A percentile compares a stretch with the other conserved stretches of the same genome.
phyloP scores from a whole-genome alignment of 2,329 filamentous ascomycete species.

The Niveomyces coronatus region DNA sequence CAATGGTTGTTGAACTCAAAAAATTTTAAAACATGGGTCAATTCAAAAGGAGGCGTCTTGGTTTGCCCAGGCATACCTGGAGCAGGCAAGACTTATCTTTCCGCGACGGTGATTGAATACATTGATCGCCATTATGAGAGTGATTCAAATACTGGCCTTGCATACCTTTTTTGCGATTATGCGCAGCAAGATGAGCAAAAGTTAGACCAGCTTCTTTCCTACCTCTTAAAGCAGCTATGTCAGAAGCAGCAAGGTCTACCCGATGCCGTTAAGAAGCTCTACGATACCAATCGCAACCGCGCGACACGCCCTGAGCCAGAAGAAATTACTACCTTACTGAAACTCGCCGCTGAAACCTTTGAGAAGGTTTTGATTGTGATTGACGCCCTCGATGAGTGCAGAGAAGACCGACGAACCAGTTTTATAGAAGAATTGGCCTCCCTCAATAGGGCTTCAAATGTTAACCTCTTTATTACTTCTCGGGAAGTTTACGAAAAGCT shows the following conservation, averaged over 20 bases:
- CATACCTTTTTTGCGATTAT: neutral
- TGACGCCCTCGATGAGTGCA: neutral
- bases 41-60: neutral
- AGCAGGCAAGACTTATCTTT: neutral
- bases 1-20: neutral
- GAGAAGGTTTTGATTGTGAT: neutral
- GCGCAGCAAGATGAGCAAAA: neutral
- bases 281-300: neutral
- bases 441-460: neutral
- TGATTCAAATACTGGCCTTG: neutral
- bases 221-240: neutral
- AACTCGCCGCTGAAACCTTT: neutral
- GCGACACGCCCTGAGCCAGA: neutral
- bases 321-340: neutral
- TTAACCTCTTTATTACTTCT: neutral
- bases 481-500: neutral
- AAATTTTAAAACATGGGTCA: neutral
- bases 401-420: neutral
- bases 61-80: neutral
- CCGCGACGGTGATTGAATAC: neutral
- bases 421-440: neutral
- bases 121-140: neutral
- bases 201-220: neutral
- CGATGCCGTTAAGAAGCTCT: neutral
- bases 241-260: neutral